Evolutionary conservation across 345 rosid genomes (phyloP).

Genomic region (Clausena lansium): DNA sequence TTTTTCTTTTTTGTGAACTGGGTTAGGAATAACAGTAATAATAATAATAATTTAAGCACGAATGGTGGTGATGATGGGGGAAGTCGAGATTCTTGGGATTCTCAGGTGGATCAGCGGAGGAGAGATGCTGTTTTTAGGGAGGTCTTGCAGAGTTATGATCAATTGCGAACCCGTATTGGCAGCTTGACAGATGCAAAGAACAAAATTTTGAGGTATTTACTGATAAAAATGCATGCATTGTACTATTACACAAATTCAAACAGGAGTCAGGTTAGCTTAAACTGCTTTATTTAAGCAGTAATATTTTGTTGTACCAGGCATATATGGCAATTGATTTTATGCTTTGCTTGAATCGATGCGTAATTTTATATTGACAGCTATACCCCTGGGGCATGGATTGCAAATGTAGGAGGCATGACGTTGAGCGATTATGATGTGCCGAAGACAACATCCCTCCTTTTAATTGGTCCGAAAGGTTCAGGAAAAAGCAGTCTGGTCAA

Average conservation of each 20-base stretch:
- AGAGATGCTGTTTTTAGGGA: slow-evolving; percentile 34
- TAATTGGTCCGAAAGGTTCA: slow-evolving; percentile 77
- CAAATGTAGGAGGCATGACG: slow-evolving; percentile 31
- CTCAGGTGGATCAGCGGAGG: slow-evolving; percentile 28
- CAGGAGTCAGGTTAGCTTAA: too few relatives aligned
- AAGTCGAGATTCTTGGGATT: slow-evolving; percentile 9
- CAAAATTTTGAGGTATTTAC: slow-evolving; percentile 49
- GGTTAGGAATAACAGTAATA: background rate
- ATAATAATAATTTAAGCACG: slow-evolving; percentile 19
- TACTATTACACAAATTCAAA: too few relatives aligned
- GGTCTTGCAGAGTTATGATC: slow-evolving; percentile 45
- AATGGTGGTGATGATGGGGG: slow-evolving; percentile 4
- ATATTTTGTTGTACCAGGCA: background rate
- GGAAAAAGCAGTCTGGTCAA: slow-evolving; percentile 90
- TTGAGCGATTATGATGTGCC: slow-evolving; percentile 48
- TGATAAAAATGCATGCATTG: too few relatives aligned
- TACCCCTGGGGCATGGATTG: slow-evolving; percentile 65
- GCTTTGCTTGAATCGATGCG: background rate
- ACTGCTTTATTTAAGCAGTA: too few relatives aligned
- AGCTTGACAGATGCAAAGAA: slow-evolving; percentile 36
- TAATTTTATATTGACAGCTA: slow-evolving; percentile 40
- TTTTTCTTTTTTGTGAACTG: background rate
- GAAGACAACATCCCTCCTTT: slow-evolving; percentile 48
- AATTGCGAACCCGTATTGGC: slow-evolving; percentile 18
- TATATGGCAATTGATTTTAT: background rate